Conservation (phyloP, 495 filamentous ascomycete genomes). For the Oidiodendron maius region DNA sequence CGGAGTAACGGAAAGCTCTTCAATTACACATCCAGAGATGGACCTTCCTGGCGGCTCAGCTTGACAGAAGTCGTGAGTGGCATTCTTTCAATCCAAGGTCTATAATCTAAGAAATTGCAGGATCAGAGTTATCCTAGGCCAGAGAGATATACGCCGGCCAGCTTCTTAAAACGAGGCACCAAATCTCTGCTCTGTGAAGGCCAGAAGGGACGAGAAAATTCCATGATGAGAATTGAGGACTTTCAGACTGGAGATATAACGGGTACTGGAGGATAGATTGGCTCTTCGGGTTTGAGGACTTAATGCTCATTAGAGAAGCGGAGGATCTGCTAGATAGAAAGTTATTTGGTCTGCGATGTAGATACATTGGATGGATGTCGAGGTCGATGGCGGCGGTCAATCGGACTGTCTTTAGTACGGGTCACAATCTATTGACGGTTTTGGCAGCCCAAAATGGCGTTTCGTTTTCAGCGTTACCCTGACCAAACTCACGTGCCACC, state of each 20-base stretch:
- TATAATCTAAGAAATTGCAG: constrained; percentile 17
- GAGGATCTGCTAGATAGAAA: constrained; percentile 14
- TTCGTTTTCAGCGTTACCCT: constrained; percentile 13
- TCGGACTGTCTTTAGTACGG: constrained; percentile 6
- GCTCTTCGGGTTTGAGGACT: constrained; percentile 10
- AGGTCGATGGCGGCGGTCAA: constrained; percentile 4
- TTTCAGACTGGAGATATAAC: constrained; percentile 1
- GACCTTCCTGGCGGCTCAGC: constrained; percentile 14
- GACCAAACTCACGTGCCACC: constrained; percentile 10
- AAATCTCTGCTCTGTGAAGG: constrained; percentile 17
- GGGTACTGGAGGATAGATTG: constrained; percentile 2
- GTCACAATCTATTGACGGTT: constrained; percentile 10
- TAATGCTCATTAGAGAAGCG: constrained; percentile 10
- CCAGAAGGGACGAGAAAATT: constrained; percentile 12
- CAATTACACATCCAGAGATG: constrained; percentile 19
- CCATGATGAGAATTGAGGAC: constrained; percentile 11
- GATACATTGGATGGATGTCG: constrained; percentile 9
- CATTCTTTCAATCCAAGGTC: constrained; percentile 14
- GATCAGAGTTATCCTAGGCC: constrained; percentile 15
- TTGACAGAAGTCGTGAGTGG: constrained; percentile 16
- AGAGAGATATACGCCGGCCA: constrained; percentile 16
- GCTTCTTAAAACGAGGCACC: constrained; percentile 18
- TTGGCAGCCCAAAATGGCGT: constrained; percentile 11
- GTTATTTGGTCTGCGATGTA: constrained; percentile 11
- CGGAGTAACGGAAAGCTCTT: constrained; percentile 18